Evolutionary conservation across 1,284 basidiomycete genomes (phyloP), one percentile per base, ranked within the genome.

Genomic region (Ceratobasidium sp.): DNA sequence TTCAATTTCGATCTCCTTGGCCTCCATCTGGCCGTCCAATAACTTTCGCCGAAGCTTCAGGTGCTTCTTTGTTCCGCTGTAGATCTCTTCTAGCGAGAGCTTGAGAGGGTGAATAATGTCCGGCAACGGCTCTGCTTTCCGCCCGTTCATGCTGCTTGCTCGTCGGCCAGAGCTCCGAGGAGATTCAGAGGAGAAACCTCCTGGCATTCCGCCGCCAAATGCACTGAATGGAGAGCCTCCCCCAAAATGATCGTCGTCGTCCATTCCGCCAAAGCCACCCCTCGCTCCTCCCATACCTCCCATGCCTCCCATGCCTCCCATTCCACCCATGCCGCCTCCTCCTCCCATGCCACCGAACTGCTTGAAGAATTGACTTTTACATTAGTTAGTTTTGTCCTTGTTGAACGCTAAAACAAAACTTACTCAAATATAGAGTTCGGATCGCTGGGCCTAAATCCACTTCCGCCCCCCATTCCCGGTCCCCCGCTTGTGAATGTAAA

Each of bases 341-440:
- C 83, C 82, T 14, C 81, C 36, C 57, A 59, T 60, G n/a, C 52
- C 50, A 21, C 72, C 73, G 9, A 79, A 52, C 81, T 78, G 73
- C 34, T 83, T 82, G 78, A 94, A 92, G 76, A 94, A 89, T 78
- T 89, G 82, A 77, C 93, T 94, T 78, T 18, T 74, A 57, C 52
- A 55, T 71, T 16, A 57, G 23, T 76, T 83, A 61, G 80, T 78
- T 55, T 74, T 32, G 45, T 34, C 21, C 18, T 46, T 16, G 32
- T 34, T 41, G 23, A 14, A 72, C 55, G 28, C 3, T 8, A 69
- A 36, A 36, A 57, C 45, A 77, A 72, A 28, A 88, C 91, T 84
- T 81, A 93, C 89, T 93, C 92, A 81, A 98, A 98, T 80, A 98
- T 90, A 78, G 91, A 92, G 76, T 94, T 88, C 14, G 96, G 96